Base-by-base conservation (phyloP, 805 yeast genomes). In the Yarrowia porcina region DNA sequence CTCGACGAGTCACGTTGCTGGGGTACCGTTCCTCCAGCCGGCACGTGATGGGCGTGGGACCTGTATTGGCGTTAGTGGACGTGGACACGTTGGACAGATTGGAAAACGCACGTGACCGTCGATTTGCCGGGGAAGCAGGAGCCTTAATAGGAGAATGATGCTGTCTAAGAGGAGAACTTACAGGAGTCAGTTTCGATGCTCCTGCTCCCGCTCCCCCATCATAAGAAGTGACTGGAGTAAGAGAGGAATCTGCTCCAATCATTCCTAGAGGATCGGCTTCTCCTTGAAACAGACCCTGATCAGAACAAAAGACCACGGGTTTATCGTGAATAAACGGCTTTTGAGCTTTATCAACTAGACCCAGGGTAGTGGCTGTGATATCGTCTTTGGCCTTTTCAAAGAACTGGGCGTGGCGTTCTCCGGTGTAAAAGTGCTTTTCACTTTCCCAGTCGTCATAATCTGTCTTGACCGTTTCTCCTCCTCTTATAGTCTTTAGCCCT, bases 381-480 rank as follows among this genome's bases (percentile, higher is more conserved):
- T 64, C 63, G 33, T 75, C 77, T 2, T 82, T 80, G 5, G 82
- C 81, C 68, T 77, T 79, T 41, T 76, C 73, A 54, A 78, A 74
- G 28, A 78, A 73, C 42, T 59, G 33, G 67, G 79, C 63, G 42
- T 66, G 67, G 20, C 63, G 60, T 12, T 64, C 66, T 13, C 50
- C 23, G 6, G 49, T 54, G 21, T 44, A 30, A 10, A 49, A 49
- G 39, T 52, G 59, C 44, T 18, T 45, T 59, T 11, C 68, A 62
- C 20, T 71, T 70, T 60, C 65, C 59, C 59, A 52, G 44, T 52
- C 60, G 25, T 67, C 63, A 68, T 72, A 69, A 12, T 72, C 70
- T 23, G 64, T 59, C 23, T 66, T 65, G 30, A 69, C 72, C 6
- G 73, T 66, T 60, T 71, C 69, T 15, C 75, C 75, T 15, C 65